Conservation (phyloP, 2,329 filamentous ascomycete species). For the Paecilomyces variotii region DNA sequence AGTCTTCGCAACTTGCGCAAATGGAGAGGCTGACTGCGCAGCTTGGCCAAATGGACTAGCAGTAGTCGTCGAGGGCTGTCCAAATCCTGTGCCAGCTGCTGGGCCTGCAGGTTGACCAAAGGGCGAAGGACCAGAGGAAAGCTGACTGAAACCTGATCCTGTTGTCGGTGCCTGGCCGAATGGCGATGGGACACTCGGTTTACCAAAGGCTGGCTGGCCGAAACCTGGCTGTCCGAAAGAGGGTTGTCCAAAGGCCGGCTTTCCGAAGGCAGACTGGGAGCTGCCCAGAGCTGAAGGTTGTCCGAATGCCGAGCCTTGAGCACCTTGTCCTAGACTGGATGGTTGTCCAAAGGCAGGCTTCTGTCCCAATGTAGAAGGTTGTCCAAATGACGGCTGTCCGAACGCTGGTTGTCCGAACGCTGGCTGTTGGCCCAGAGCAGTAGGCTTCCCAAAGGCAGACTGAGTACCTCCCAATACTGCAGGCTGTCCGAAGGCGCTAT, state of each 20-base stretch:
- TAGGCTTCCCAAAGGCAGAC: constrained; percentile 17
- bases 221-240: constrained; percentile 4
- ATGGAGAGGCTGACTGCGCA: constrained; percentile 11
- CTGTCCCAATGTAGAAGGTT: constrained; percentile 20
- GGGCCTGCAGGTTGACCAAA: constrained; percentile 21
- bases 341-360: constrained; percentile 27
- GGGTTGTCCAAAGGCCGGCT: constrained; percentile 27
- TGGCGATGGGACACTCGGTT: constrained; percentile 13
- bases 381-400: constrained; percentile 16
- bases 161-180: constrained; percentile 27
- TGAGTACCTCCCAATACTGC: constrained; percentile 10
- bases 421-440: constrained; percentile 14
- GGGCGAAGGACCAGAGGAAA: constrained; percentile 8
- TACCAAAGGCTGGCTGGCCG: constrained; percentile 3
- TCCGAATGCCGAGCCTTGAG: constrained; percentile 7
- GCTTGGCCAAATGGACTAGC: constrained; percentile 28
- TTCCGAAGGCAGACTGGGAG: constrained; percentile 23
- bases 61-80: constrained; percentile 15
- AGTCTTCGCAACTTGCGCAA: constrained; percentile 32
- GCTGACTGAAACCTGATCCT: constrained; percentile 5
- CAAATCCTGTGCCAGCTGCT: constrained; percentile 21
- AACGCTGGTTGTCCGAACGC: constrained; percentile 33
- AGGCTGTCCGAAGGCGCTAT: constrained; percentile 28
- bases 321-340: background rate
- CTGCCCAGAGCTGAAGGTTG: constrained; percentile 16